phyloP scores from a whole-genome alignment of 192 early-diverging fungal genomes.

The Backusella circina region DNA sequence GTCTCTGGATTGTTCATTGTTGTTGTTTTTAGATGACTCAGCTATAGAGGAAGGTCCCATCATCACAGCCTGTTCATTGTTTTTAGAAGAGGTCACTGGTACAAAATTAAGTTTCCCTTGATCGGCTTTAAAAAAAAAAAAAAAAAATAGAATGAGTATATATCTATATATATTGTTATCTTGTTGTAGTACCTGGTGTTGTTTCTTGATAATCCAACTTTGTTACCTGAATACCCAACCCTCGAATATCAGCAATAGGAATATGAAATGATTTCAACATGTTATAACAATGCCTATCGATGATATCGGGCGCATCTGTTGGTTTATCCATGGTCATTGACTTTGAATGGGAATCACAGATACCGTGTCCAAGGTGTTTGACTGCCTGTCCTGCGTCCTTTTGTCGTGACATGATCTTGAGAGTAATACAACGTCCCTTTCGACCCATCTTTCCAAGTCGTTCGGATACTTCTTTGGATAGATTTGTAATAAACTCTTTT shows the following conservation, averaged over 20 bases:
- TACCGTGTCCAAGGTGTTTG: slow-evolving; percentile 67
- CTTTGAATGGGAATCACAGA: slow-evolving; percentile 56
- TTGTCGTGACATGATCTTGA: slow-evolving; percentile 65
- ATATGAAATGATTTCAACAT: slow-evolving; percentile 39
- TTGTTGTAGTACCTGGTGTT: background rate
- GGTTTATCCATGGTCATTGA: slow-evolving; percentile 41
- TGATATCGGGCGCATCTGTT: slow-evolving; percentile 46
- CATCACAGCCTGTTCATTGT: background rate
- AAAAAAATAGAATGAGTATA: background rate
- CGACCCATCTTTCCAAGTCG: slow-evolving; percentile 54
- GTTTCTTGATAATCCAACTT: slow-evolving; percentile 31
- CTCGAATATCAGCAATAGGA: slow-evolving; percentile 44
- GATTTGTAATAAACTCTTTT: slow-evolving; percentile 61
- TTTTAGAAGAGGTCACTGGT: background rate
- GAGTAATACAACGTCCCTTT: slow-evolving; percentile 57
- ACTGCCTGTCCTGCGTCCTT: slow-evolving; percentile 41
- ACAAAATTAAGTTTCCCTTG: background rate
- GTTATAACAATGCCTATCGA: slow-evolving; percentile 29
- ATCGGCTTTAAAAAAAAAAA: background rate
- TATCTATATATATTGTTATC: background rate
- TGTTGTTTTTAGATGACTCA: background rate
- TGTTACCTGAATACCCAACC: slow-evolving; percentile 51
- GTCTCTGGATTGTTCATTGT: background rate
- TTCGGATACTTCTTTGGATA: slow-evolving; percentile 62
- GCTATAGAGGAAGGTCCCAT: background rate